Evolutionary conservation across 2,329 filamentous ascomycete genomes (phyloP), one percentile per base, ranked within the genome.

Genomic region (Stachybotrys chlorohalonatus): DNA sequence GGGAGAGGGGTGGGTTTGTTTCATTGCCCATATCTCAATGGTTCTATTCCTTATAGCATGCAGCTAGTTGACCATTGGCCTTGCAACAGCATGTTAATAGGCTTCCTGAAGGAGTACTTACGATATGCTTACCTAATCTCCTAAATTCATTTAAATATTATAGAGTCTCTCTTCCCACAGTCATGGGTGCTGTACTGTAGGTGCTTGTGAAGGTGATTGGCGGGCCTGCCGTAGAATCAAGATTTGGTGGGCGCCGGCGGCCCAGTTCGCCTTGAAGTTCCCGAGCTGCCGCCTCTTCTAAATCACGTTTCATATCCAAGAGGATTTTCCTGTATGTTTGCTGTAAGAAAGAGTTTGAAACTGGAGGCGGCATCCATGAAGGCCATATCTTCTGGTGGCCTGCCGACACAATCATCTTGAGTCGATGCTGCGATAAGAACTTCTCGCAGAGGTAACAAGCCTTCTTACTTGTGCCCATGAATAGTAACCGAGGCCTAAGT

Each of bases 401-500:
- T 13, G 66, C 64, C 1, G 65, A 68, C 11, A 64, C 61, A 13
- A 53, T 36, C 11, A 69, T 57, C 31, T 13, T 52, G 1, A 62
- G 59, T 11, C 62, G 59, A 55, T 68, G 64, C 1, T 49, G 59
- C 15, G 48, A 48, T n/a, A 69, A 52, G 45, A 59, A 69, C 45
- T 59, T 47, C 36, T 64, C 50, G 51, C 67, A 70, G 9, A 69
- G 60, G 49, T 62, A 69, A 52, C 67, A 69, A 1, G 66, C 61
- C 49, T 69, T 69, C 54, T 69, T 69, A 53, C 67, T 69, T 0
- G 63, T 64, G 7, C 67, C 67, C 16, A 69, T 68, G 36, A 65
- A 64, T 0, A 52, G 52, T 11, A 68, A 46, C 4, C 52, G 48
- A 7, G 65, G 66, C 30, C 24, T 58, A 5, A 51, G 53, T 1